Base-by-base conservation (phyloP, 2,329 filamentous ascomycete species). In the Cladosporium oxysporum region DNA sequence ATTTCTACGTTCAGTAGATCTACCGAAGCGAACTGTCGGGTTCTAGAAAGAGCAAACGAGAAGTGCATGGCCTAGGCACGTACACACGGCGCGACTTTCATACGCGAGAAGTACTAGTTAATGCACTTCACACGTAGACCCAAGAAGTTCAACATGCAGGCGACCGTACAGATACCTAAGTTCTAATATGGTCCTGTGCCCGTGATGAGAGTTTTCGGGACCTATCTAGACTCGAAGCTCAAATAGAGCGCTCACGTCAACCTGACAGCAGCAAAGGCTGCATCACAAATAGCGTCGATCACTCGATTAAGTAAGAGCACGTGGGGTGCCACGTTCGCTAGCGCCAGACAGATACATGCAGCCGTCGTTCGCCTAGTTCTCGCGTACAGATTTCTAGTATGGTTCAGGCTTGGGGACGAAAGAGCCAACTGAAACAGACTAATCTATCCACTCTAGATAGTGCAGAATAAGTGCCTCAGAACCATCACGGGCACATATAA, bases 401-500 rank as follows among this genome's bases (percentile, higher is more conserved):
- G 35, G 35, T 37, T 37, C 35, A 14, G 11, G 12, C 35, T 16
- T 5, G 12, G 35, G 12, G 12, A 37, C 12, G 12, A 37, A 16
- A 37, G 35, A 37, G 35, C 35, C 35, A 14, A 37, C 35, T 12
- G 35, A 37, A 37, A 37, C 35, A 37, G 11, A 37, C 35, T 37
- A 12, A 37, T 37, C 35, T 37, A 37, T 5, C 35, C 35, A 14
- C 35, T 37, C 7, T 12, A 37, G 35, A 37, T 12, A 16, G 35
- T 37, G 12, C 35, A 37, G 12, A 37, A 37, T 12, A 37, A 37
- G 35, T 37, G 35, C 28, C 64, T 68, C n/a, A 26, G 64, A n/a
- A 59, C 53, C 31, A 64, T 68, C 29, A 44, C 49, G 49, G 66
- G 64, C 31, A 60, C 64, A 49, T 66, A 68, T 37, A 66, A 64